These are phyloP conservation scores for Camellia sinensis DNA, from an alignment of 148 eudicot species.

Conservation along the genomic window DNA sequence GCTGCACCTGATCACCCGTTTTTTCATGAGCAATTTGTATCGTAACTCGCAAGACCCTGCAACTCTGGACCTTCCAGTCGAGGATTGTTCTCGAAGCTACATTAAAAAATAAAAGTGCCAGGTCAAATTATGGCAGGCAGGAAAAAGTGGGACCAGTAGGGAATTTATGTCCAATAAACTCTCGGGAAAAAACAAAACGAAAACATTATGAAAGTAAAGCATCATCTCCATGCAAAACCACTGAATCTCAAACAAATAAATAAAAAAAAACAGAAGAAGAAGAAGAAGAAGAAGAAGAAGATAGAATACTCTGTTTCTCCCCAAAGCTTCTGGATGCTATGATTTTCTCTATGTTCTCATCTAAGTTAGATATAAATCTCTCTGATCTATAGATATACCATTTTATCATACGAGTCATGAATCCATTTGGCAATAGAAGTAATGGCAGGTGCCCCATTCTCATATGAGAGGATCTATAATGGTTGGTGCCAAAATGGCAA, in stretches of 20 bases:
- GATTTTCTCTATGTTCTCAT: too few relatives aligned
- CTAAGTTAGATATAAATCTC: too few relatives aligned
- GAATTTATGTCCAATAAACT: neutral
- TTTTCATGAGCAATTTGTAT: slow-evolving; percentile 60
- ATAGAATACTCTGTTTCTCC: too few relatives aligned
- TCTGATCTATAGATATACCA: too few relatives aligned
- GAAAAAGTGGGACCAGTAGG: neutral
- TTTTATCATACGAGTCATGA: too few relatives aligned
- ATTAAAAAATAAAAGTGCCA: neutral
- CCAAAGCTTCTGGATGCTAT: too few relatives aligned
- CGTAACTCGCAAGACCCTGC: slow-evolving; percentile 77
- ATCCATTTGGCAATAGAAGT: too few relatives aligned
- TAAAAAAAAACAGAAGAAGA: neutral
- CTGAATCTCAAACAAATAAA: neutral
- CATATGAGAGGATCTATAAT: too few relatives aligned
- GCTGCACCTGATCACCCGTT: slow-evolving; percentile 18
- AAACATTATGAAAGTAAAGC: neutral
- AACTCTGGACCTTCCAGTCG: slow-evolving; percentile 84
- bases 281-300: too few relatives aligned
- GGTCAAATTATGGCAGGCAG: neutral
- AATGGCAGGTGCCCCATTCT: too few relatives aligned
- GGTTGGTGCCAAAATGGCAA: too few relatives aligned
- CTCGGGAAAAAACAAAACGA: neutral
- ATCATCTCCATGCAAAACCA: neutral
- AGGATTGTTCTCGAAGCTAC: slow-evolving; percentile 86